A percentile compares a stretch with the other conserved stretches of the same genome.
phyloP scores from a whole-genome alignment of 1,139 yeast species.

The Spathaspora jeffriesii region DNA sequence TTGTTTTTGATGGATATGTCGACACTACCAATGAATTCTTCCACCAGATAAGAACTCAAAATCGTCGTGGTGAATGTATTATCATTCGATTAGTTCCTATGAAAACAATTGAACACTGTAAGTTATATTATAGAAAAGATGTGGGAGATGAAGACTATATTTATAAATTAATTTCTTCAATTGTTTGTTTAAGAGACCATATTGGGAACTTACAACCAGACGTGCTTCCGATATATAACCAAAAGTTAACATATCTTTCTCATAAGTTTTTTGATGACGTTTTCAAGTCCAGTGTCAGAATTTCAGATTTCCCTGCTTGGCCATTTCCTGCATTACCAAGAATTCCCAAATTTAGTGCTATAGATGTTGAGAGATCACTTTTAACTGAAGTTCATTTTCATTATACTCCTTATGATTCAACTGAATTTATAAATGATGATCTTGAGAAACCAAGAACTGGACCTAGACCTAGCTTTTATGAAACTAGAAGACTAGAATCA shows the following conservation, averaged over 20 bases:
- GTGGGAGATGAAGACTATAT: conserved; percentile 45
- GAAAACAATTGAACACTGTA: conserved; percentile 82
- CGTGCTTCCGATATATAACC: conserved; percentile 71
- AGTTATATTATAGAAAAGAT: conserved; percentile 27
- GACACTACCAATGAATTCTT: conserved; percentile 37
- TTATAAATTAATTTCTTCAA: conserved; percentile 74
- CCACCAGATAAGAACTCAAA: conserved; percentile 30
- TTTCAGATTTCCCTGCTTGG: conserved; percentile 49
- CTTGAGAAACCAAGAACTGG: neutral
- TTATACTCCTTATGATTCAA: conserved; percentile 54
- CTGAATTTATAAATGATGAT: conserved; percentile 21
- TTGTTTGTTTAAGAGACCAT: conserved; percentile 78
- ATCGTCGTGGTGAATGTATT: conserved; percentile 45
- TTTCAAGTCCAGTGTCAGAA: conserved; percentile 24
- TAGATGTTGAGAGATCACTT: conserved; percentile 78
- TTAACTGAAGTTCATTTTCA: conserved; percentile 75
- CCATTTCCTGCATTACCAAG: conserved; percentile 76
- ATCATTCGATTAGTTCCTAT: conserved; percentile 71
- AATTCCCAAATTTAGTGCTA: conserved; percentile 61
- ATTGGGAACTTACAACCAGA: conserved; percentile 88
- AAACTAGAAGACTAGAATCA: conserved; percentile 64
- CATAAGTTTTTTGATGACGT: conserved; percentile 55
- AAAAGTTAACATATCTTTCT: conserved; percentile 60
- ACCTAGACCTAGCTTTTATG: conserved; percentile 47
- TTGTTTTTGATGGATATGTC: conserved; percentile 74